Evolutionary conservation across 1,284 basidiomycete species (phyloP).

Genomic region (Ceratobasidium theobromae): DNA sequence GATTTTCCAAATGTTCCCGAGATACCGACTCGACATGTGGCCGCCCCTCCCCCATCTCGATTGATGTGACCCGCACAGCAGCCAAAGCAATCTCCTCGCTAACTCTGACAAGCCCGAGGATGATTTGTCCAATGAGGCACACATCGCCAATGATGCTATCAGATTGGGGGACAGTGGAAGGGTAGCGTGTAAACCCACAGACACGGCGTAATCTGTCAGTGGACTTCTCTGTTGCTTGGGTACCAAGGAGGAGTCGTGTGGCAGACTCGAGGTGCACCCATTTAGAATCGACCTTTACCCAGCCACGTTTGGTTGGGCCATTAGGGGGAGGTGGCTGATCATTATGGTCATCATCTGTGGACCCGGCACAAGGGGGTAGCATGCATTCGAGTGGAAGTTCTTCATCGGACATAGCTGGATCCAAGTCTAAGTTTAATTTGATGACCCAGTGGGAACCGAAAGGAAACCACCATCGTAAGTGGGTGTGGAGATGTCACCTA

Average conservation of each 20-base stretch:
- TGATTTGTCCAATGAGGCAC: no score
- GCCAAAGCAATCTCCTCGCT: background rate
- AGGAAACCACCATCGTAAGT: no score
- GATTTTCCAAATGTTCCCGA: background rate
- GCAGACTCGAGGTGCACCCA: constrained; percentile 11
- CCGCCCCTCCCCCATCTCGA: background rate
- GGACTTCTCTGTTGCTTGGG: background rate
- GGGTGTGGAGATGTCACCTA: no score
- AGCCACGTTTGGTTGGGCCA: background rate
- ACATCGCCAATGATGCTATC: constrained; percentile 3
- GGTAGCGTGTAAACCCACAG: constrained; percentile 10
- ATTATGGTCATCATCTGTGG: no score
- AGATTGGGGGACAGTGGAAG: background rate
- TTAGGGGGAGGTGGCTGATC: no score
- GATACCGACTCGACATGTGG: background rate
- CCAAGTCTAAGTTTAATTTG: no score
- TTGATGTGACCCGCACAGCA: background rate
- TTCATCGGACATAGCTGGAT: no score
- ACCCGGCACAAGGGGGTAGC: background rate
- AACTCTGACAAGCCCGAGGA: background rate
- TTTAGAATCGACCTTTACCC: background rate
- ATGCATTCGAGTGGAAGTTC: background rate
- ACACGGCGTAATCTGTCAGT: constrained; percentile 13
- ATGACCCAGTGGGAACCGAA: no score
- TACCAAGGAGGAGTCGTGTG: background rate